A percentile compares a stretch with the other conserved stretches of the same genome.
These are phyloP conservation scores for Conticribra guillardii DNA, from an alignment of 108 stramenopile species.

Conservation along the genomic window DNA sequence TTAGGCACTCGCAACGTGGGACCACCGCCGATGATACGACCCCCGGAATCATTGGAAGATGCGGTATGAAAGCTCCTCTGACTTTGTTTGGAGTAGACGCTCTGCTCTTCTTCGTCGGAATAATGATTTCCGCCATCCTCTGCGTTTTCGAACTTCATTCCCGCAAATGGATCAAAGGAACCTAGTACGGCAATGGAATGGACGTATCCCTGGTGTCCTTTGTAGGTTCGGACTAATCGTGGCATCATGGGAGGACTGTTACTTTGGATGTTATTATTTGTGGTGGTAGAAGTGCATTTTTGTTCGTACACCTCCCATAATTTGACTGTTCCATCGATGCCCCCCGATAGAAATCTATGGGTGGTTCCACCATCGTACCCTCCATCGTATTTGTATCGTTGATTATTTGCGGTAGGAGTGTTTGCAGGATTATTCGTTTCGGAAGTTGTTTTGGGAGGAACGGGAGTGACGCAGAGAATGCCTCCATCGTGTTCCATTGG, in stretches of 20 bases:
- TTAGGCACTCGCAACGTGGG: no score
- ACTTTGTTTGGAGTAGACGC: background rate
- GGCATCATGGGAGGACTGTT: constrained; percentile 6
- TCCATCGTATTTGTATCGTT: background rate
- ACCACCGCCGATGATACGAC: no score
- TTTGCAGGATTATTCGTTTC: background rate
- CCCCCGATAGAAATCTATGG: constrained; percentile 36
- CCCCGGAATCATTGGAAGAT: no score
- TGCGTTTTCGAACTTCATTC: background rate
- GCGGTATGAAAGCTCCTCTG: background rate
- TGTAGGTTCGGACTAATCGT: constrained; percentile 14
- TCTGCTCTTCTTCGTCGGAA: background rate
- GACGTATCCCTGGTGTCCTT: constrained; percentile 24
- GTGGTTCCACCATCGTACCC: constrained; percentile 6
- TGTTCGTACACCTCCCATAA: constrained; percentile 39
- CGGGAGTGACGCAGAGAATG: constrained; percentile 15
- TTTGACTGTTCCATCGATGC: constrained; percentile 36
- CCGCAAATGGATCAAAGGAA: constrained; percentile 9
- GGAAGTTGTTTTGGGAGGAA: constrained; percentile 13
- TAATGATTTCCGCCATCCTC: background rate
- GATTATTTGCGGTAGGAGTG: constrained; percentile 2
- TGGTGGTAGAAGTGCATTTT: no score
- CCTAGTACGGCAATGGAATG: constrained; percentile 19
- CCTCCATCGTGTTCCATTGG: constrained; percentile 50
- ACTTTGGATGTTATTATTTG: background rate